Evolutionary conservation across 2,329 filamentous ascomycete genomes (phyloP).

Genomic region (Talaromyces sp.): DNA sequence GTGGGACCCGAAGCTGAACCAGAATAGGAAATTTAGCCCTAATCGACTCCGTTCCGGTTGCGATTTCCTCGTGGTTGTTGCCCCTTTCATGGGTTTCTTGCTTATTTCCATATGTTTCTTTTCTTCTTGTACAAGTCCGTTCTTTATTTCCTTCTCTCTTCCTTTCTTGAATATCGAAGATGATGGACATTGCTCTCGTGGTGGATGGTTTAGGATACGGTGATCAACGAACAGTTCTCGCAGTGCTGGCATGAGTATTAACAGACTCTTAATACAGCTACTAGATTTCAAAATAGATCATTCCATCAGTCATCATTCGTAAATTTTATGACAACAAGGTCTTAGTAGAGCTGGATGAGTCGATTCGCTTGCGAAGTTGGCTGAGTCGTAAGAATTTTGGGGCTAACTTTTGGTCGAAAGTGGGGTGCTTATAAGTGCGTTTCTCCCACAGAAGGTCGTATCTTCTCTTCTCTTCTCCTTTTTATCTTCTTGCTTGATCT

Average conservation of each 20-base stretch:
- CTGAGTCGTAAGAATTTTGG: background rate
- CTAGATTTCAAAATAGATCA: background rate
- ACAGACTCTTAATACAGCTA: too few species aligned
- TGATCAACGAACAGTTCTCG: background rate
- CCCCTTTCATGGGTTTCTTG: background rate
- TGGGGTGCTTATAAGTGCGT: background rate
- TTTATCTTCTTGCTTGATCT: background rate
- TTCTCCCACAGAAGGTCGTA: background rate
- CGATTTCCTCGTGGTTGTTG: background rate
- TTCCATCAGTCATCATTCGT: background rate
- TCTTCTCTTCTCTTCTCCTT: background rate
- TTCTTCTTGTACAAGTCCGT: background rate
- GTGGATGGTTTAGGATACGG: background rate
- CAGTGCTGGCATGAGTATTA: background rate
- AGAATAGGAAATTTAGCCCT: constrained; percentile 13
- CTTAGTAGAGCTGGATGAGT: background rate
- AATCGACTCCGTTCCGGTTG: background rate
- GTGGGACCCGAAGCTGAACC: background rate
- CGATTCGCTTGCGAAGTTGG: background rate
- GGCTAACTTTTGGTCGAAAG: background rate
- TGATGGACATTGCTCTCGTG: background rate
- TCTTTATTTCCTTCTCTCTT: background rate
- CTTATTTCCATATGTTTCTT: background rate
- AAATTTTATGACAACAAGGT: background rate
- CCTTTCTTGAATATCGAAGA: background rate